These are phyloP conservation scores for Boeremia exigua DNA, from an alignment of 2,329 filamentous ascomycete species.

Conservation along the genomic window DNA sequence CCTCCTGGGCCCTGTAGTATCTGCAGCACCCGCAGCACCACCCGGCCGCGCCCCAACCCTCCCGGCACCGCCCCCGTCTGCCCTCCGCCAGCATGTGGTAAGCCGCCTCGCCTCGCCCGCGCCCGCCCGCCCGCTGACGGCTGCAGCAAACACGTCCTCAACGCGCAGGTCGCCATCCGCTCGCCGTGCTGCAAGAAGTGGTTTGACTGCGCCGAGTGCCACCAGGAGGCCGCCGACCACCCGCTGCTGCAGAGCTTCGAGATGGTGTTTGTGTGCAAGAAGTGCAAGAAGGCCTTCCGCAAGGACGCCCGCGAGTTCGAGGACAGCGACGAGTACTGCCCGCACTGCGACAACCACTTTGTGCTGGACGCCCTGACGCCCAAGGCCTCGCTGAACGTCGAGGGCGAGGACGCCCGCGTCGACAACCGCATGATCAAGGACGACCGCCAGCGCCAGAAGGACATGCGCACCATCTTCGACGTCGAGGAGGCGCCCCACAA, in stretches of 20 bases:
- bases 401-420: conserved; percentile 87
- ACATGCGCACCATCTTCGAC: conserved; percentile 74
- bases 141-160: conserved; percentile 92
- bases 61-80: no score
- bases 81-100: conserved; percentile 31
- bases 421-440: conserved; percentile 89
- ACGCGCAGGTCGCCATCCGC: conserved; percentile 95
- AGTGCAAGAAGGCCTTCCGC: conserved; percentile 97
- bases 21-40: no score
- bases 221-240: conserved; percentile 80
- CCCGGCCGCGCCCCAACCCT: neutral
- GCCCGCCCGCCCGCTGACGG: conserved; percentile 15
- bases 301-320: conserved; percentile 93
- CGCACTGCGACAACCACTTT: conserved; percentile 98
- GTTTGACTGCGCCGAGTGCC: conserved; percentile 98
- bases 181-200: conserved; percentile 96
- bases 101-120: conserved; percentile 23
- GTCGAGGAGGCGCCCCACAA: conserved; percentile 76
- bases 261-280: conserved; percentile 97
- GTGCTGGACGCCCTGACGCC: conserved; percentile 88
- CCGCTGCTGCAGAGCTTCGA: conserved; percentile 77
- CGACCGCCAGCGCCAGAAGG: conserved; percentile 71
- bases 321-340: conserved; percentile 97
- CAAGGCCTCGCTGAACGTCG: conserved; percentile 81
- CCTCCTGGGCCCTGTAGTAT: no score